Conservation (phyloP, 2,329 filamentous ascomycete genomes). For the Reticulascus tulasneorum region DNA sequence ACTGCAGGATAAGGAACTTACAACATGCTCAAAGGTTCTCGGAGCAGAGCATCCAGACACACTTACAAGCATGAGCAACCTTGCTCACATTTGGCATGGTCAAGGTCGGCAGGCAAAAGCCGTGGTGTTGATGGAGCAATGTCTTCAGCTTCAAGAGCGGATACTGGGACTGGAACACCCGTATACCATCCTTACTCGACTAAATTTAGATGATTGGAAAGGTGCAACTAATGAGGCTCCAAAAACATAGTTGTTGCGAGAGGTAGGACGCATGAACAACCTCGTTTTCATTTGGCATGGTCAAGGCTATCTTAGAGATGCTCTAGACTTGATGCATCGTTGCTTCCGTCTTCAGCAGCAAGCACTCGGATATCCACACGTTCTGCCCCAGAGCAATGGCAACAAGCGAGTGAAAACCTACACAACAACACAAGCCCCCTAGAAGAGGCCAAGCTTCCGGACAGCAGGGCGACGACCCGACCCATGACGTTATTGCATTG, state of each 20-base stretch:
- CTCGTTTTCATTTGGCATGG: not conserved
- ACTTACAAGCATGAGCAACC: not conserved
- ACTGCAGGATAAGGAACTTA: not conserved
- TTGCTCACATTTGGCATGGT: not conserved
- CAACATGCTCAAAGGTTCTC: not conserved
- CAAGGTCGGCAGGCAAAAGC: not conserved
- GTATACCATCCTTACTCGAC: too few species aligned
- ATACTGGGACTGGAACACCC: not conserved
- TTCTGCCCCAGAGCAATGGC: too few species aligned
- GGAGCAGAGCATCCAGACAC: not conserved
- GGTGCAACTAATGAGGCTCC: too few species aligned
- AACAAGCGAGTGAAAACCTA: too few species aligned
- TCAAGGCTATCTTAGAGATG: not conserved
- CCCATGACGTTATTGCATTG: too few species aligned
- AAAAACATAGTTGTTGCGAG: too few species aligned
- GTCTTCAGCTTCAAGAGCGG: constrained; percentile 6
- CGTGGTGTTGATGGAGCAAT: constrained; percentile 17
- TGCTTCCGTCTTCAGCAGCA: not conserved
- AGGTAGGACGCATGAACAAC: not conserved
- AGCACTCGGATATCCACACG: not conserved
- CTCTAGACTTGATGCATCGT: not conserved
- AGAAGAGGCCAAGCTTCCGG: too few species aligned
- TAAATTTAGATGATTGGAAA: too few species aligned
- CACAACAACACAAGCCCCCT: too few species aligned
- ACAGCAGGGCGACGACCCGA: too few species aligned